Evolutionary conservation across 306 rosid species (phyloP).

Genomic region (Lotus japonicus): DNA sequence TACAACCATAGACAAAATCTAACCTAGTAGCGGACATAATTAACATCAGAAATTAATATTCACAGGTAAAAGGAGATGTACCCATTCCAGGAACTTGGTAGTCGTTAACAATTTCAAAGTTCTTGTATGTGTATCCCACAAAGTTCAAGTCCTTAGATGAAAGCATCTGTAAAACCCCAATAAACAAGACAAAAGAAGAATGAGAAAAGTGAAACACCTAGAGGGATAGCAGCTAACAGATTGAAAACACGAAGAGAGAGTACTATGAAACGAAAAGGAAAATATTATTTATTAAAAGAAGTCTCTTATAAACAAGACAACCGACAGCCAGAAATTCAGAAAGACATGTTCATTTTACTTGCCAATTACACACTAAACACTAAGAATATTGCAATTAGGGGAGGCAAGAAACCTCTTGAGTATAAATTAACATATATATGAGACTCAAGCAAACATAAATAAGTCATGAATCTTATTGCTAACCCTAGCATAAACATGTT

Average conservation of each 20-base stretch:
- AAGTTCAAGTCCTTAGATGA: slow-evolving; percentile 94
- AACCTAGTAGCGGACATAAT: background rate
- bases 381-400: too few species aligned
- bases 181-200: background rate
- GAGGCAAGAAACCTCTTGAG: too few species aligned
- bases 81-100: slow-evolving; percentile 98
- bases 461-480: too few species aligned
- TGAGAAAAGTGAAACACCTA: background rate
- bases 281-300: too few species aligned
- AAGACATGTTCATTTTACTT: too few species aligned
- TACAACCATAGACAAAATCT: background rate
- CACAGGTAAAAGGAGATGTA: slow-evolving; percentile 14
- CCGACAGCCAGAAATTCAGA: too few species aligned
- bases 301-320: background rate
- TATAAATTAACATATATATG: too few species aligned
- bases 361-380: too few species aligned
- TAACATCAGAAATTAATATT: background rate
- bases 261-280: background rate
- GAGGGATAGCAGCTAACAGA: background rate
- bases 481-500: too few species aligned
- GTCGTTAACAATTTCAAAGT: slow-evolving; percentile 91
- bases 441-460: too few species aligned
- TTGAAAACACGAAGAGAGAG: too few species aligned
- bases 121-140: slow-evolving; percentile 93
- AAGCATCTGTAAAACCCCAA: slow-evolving; percentile 63